Percentiles rank a stretch among this genome's conserved stretches.
These are phyloP conservation scores for Colletotrichum orchidophilum DNA, from an alignment of 2,329 filamentous ascomycete species.

Conservation along the genomic window DNA sequence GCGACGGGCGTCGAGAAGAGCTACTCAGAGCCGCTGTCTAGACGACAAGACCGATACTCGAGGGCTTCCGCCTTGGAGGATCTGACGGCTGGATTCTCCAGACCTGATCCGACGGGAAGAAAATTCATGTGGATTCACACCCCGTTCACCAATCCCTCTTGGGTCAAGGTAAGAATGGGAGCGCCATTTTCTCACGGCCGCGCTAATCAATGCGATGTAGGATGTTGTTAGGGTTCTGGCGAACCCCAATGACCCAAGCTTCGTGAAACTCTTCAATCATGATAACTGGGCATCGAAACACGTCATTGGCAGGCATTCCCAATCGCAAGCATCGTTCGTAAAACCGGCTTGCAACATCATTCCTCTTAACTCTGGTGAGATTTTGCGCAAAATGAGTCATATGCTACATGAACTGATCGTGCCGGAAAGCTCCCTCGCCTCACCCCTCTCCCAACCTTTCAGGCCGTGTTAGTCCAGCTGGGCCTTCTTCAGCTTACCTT, in stretches of 20 bases:
- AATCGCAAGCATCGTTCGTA: constrained; percentile 59
- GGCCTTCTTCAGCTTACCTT: constrained; percentile 44
- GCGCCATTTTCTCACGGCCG: background rate
- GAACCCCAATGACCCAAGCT: constrained; percentile 29
- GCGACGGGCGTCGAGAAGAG: background rate
- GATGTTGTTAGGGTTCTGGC: constrained; percentile 11
- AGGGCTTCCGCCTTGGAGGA: constrained; percentile 39
- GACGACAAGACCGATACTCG: constrained; percentile 1
- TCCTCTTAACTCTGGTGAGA: constrained; percentile 39
- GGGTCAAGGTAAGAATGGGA: constrained; percentile 59
- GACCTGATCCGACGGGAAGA: constrained; percentile 47
- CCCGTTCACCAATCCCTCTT: constrained; percentile 65
- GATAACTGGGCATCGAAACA: constrained; percentile 61
- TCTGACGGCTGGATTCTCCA: constrained; percentile 50
- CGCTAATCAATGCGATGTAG: background rate
- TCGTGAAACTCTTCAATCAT: constrained; percentile 51
- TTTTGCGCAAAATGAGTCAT: fast-evolving
- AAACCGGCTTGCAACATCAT: constrained; percentile 60
- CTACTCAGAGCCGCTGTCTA: constrained; percentile 8
- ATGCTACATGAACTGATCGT: background rate
- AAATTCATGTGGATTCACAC: constrained; percentile 69
- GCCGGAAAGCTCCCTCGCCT: constrained; percentile 47
- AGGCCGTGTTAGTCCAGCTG: constrained; percentile 25
- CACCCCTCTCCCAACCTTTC: constrained; percentile 38
- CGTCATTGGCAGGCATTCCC: constrained; percentile 57